phyloP scores from a whole-genome alignment of 805 yeast species.

The Dipodascus geniculatus region DNA sequence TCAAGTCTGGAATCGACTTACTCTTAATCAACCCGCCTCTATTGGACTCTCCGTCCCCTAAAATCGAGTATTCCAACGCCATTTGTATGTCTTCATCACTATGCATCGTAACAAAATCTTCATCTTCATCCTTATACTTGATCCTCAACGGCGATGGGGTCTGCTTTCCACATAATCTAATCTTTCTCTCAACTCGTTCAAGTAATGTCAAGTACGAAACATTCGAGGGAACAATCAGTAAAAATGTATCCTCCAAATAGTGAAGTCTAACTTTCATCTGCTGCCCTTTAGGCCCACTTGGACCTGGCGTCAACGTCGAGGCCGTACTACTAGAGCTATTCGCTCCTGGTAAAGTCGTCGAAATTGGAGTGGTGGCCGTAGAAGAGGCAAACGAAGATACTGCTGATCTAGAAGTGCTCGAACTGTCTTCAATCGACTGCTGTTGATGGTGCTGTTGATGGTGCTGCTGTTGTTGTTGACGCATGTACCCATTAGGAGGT shows the following conservation, averaged over 20 bases:
- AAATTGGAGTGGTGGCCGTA: constrained; percentile 10
- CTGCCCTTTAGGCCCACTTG: constrained; percentile 8
- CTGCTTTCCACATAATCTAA: constrained; percentile 41
- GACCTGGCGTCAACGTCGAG: constrained; percentile 18
- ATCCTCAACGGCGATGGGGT: constrained; percentile 37
- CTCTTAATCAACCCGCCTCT: constrained; percentile 4
- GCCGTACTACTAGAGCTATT: constrained; percentile 21
- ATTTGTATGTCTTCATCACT: constrained; percentile 81
- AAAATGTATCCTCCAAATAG: constrained; percentile 35
- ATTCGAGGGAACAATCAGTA: constrained; percentile 48
- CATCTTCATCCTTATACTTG: constrained; percentile 88
- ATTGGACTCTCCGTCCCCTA: background rate
- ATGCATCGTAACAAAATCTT: constrained; percentile 77
- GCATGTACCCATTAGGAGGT: constrained; percentile 1
- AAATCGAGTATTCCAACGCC: constrained; percentile 44
- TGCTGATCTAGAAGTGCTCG: constrained; percentile 1
- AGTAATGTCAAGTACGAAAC: constrained; percentile 41
- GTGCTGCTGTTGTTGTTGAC: constrained; percentile 2
- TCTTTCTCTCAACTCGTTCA: constrained; percentile 45
- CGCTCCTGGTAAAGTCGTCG: constrained; percentile 9
- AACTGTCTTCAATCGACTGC: background rate
- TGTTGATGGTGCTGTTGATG: background rate
- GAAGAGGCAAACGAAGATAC: constrained; percentile 7
- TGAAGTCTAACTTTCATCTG: constrained; percentile 26
- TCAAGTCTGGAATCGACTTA: constrained; percentile 6